Conservation (phyloP, 805 yeast genomes). For the Zygosaccharomyces bailii region DNA sequence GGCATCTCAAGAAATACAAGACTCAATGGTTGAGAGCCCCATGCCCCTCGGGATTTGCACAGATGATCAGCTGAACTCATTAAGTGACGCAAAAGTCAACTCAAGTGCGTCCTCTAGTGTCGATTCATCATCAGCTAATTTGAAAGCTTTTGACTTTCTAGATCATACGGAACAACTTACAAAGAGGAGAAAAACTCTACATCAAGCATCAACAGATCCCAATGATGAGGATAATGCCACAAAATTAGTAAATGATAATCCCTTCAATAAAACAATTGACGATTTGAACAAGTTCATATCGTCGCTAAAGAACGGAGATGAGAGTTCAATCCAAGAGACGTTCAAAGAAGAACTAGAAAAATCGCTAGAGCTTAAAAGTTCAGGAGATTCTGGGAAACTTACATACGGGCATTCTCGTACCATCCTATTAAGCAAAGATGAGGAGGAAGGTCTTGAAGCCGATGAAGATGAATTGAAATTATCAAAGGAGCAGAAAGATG, state of each 20-base stretch:
- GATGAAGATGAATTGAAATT: constrained; percentile 8
- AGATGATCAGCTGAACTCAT: neutral
- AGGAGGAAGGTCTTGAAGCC: constrained; percentile 15
- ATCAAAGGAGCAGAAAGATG: constrained; percentile 4
- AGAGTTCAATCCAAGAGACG: constrained; percentile 9
- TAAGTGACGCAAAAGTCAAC: neutral
- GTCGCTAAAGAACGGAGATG: constrained; percentile 12
- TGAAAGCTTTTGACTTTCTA: constrained; percentile 27
- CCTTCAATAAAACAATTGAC: constrained; percentile 14
- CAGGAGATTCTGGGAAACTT: constrained; percentile 6
- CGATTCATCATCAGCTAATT: constrained; percentile 6
- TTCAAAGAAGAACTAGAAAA: constrained; percentile 9
- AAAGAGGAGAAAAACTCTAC: constrained; percentile 21
- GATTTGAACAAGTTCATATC: constrained; percentile 16
- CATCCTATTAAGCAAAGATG: constrained; percentile 16
- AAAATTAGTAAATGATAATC: neutral
- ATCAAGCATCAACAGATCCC: constrained; percentile 4
- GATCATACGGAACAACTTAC: constrained; percentile 16
- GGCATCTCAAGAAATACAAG: neutral
- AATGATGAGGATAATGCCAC: neutral
- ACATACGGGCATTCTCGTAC: constrained; percentile 27
- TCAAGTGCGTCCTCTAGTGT: constrained; percentile 2
- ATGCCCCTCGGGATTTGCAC: neutral
- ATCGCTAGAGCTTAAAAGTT: constrained; percentile 6
- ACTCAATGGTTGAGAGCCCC: neutral